Evolutionary conservation across 306 rosid genomes (phyloP).

Genomic region (Ormosia semicastrata): DNA sequence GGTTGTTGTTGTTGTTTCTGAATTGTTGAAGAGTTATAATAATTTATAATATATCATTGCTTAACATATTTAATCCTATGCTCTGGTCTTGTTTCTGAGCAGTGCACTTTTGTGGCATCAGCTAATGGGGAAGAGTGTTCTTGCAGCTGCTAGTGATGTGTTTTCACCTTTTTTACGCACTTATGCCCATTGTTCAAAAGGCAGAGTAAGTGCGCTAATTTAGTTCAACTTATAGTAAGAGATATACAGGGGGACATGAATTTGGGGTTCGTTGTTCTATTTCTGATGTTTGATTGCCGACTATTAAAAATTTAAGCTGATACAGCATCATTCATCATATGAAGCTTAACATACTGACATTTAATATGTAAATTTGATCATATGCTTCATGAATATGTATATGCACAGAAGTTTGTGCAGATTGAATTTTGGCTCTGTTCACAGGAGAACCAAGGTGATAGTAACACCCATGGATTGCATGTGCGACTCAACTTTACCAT

Average conservation of each 20-base stretch:
- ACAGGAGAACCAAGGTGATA: not conserved
- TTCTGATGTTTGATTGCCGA: not conserved
- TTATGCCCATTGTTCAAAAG: conserved; percentile 91
- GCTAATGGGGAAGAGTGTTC: conserved; percentile 86
- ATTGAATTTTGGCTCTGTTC: not conserved
- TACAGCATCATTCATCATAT: not conserved
- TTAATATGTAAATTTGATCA: not conserved
- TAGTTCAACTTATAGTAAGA: not conserved
- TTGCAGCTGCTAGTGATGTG: conserved; percentile 42
- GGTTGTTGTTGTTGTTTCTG: too few relatives aligned
- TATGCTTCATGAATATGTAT: not conserved
- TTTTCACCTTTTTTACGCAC: conserved; percentile 65
- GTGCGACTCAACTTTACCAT: not conserved
- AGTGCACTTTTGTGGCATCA: conserved; percentile 95
- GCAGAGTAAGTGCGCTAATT: conserved; percentile 58
- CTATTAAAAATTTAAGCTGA: too few relatives aligned
- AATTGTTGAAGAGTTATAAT: not conserved
- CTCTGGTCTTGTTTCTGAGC: conserved; percentile 30
- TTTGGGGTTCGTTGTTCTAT: not conserved
- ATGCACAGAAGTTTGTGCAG: not conserved
- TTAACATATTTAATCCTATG: conserved; percentile 9
- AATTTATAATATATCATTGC: not conserved
- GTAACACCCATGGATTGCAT: not conserved
- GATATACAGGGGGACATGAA: not conserved
- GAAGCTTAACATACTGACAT: not conserved